Conservation (phyloP, 1,284 basidiomycete species). For the Taiwanofungus camphoratus region DNA sequence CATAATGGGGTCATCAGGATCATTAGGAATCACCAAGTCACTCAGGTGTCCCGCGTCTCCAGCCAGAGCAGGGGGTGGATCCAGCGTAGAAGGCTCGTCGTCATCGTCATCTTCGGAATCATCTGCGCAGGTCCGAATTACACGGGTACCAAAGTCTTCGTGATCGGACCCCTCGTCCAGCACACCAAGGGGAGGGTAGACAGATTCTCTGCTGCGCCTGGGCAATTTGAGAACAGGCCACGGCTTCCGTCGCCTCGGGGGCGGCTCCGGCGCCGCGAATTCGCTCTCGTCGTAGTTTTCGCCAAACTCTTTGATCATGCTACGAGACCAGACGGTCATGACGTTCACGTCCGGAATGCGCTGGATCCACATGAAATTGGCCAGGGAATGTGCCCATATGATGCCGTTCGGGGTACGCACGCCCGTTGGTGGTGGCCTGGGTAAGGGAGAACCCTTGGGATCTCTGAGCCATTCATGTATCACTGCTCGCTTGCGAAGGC, state of each 20-base stretch:
- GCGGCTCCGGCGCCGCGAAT: slow-evolving; percentile 17
- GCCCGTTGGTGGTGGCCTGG: slow-evolving; percentile 22
- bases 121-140: not conserved
- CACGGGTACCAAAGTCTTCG: slow-evolving; percentile 10
- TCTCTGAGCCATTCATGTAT: slow-evolving; percentile 15
- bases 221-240: slow-evolving; percentile 23
- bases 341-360: slow-evolving; percentile 22
- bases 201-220: not conserved
- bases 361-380: slow-evolving; percentile 27
- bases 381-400: slow-evolving; percentile 29
- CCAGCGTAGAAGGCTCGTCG: not conserved
- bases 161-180: slow-evolving; percentile 15
- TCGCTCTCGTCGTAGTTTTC: slow-evolving; percentile 22
- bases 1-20: slow-evolving; percentile 1
- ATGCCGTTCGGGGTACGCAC: slow-evolving; percentile 25
- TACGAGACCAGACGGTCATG: slow-evolving; percentile 29
- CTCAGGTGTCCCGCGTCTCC: not conserved
- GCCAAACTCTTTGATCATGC: slow-evolving; percentile 29
- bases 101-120: not conserved
- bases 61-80: no score
- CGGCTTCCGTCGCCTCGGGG: slow-evolving; percentile 17
- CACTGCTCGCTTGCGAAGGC: slow-evolving; percentile 2
- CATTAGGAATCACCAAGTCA: slow-evolving; percentile 2
- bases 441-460: slow-evolving; percentile 21
- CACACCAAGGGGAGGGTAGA: slow-evolving; percentile 7